Evolutionary conservation across 768 basidiomycete genomes (phyloP).

Genomic region (Amanita rubescens): DNA sequence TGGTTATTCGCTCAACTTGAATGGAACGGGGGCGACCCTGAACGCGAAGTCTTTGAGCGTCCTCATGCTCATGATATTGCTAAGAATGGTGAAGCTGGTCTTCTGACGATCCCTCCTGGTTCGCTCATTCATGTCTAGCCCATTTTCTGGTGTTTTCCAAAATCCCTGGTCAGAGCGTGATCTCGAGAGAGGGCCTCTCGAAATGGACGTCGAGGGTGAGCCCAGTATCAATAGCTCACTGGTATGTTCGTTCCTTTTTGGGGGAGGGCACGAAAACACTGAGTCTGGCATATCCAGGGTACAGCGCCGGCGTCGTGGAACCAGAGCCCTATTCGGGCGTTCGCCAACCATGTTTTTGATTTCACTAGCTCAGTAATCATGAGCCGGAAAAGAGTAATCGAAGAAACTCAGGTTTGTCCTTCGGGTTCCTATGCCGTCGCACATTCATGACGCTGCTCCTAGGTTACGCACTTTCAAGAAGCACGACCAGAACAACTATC

Average conservation of each 20-base stretch:
- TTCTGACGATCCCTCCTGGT: background rate
- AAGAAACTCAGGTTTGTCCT: too few species aligned
- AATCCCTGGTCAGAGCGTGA: background rate
- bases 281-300: background rate
- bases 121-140: background rate
- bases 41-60: background rate
- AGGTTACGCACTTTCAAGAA: background rate
- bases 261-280: background rate
- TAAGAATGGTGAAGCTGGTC: background rate
- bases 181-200: background rate
- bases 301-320: background rate
- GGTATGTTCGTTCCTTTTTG: background rate
- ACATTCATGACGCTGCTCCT: background rate
- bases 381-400: background rate
- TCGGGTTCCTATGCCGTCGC: background rate
- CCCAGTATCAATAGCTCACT: background rate
- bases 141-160: background rate
- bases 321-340: background rate
- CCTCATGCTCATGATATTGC: background rate
- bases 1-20: too few species aligned
- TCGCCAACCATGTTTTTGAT: background rate
- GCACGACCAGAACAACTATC: background rate
- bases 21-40: background rate
- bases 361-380: background rate
- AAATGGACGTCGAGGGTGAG: background rate